Evolutionary conservation across 257 asterid genomes (phyloP), one percentile per base, ranked within the genome.

Genomic region (Avicennia marina): DNA sequence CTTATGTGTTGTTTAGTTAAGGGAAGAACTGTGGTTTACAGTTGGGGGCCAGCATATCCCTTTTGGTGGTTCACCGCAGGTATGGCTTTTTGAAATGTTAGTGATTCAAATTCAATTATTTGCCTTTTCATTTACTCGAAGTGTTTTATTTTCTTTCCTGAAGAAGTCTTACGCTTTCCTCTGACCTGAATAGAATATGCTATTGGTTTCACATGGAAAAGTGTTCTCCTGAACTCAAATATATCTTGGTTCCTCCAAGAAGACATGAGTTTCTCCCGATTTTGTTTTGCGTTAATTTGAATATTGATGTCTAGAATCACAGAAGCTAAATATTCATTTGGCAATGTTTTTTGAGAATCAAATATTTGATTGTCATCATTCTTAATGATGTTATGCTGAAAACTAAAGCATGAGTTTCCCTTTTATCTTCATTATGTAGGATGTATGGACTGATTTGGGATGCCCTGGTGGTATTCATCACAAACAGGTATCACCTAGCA

Each of bases 11-110:
- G 26, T 64, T 31, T 72, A 87, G 96, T 70, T 87, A 41, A 85
- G 94, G 59, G 91, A 81, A 60, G 90, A 80, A 66, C 41, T 87
- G 48, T 75, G 87, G 87, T 79, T 87, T 54, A 72, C 85, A 38
- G 78, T 80, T 44, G 96, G 96, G 44, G 94, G 82, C 27, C 96
- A 87, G 67, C 87, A 68, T 57, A 76, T 87, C 53, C 79, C 87
- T 24, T 87, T 87, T 78, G 89, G 89, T 54, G 87, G 87, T 41
- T 84, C 96, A 21, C 96, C 96, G 42, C 94, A 81, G 87, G 95
- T 84, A 60, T 42, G 39, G 19, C 21, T 42, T 46, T 53, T 49
- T 50, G 34, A 32, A n/a, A n/a, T 7, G 32, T 10, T 27, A 19
- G 15, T 26, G 27, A 60, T 11, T 16, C 11, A n/a, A 29, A 57